phyloP scores from a whole-genome alignment of 371 early-diverging fungal genomes.

The Smittium mucronatum region DNA sequence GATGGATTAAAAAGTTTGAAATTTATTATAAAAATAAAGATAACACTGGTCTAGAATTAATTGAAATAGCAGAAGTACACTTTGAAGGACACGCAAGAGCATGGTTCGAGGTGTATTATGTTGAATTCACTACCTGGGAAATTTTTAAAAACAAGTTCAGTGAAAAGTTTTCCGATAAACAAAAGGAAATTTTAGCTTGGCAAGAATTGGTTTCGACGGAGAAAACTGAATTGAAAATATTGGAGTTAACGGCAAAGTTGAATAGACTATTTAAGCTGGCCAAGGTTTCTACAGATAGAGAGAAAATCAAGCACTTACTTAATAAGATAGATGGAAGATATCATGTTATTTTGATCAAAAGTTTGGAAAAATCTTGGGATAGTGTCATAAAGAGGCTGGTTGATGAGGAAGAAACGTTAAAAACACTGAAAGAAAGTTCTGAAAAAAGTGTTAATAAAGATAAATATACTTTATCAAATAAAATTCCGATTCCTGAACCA shows the following conservation, averaged over 20 bases:
- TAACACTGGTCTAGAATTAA: background rate
- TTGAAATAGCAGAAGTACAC: background rate
- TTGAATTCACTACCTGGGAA: background rate
- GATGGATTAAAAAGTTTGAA: slow-evolving; percentile 1
- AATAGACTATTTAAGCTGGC: slow-evolving; percentile 2
- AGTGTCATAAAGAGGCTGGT: background rate
- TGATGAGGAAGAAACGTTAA: background rate
- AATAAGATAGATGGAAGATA: background rate
- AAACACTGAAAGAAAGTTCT: no score
- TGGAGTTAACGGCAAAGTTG: background rate
- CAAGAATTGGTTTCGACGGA: background rate
- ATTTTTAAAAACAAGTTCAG: background rate
- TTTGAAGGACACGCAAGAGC: background rate
- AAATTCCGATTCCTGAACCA: background rate
- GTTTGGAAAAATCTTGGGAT: background rate
- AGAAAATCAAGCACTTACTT: slow-evolving; percentile 5
- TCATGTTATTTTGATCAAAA: background rate
- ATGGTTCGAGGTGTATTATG: background rate
- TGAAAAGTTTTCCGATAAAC: background rate
- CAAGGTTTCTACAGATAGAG: background rate
- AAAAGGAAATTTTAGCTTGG: slow-evolving; percentile 3
- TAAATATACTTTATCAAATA: background rate
- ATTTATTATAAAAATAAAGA: background rate
- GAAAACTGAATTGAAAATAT: background rate
- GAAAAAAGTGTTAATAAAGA: background rate